These are phyloP conservation scores for Acanthamoeba sp. DNA, from an alignment of 208 protist species.

Conservation along the genomic window DNA sequence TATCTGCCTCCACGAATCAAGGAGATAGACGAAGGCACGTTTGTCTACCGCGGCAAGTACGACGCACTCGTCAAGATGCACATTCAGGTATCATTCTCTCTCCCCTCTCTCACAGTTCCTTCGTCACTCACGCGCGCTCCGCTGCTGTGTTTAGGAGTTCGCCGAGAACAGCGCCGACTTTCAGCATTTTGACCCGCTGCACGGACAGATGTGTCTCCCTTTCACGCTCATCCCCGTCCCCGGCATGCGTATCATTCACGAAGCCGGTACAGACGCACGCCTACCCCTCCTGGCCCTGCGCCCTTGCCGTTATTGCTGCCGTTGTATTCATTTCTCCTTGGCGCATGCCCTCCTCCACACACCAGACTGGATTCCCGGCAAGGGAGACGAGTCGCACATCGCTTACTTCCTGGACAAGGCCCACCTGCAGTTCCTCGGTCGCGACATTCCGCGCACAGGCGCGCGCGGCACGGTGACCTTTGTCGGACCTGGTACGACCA, in stretches of 20 bases:
- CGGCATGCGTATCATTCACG: conserved; percentile 58
- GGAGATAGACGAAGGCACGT: conserved; percentile 69
- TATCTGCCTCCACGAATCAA: conserved; percentile 10
- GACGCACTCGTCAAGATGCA: conserved; percentile 7
- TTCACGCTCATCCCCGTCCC: conserved; percentile 20
- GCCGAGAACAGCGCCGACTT: conserved; percentile 75
- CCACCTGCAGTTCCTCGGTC: conserved; percentile 45
- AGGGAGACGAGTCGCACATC: conserved; percentile 17
- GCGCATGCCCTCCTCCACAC: background rate
- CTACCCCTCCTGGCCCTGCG: background rate
- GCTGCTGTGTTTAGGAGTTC: conserved; percentile 42
- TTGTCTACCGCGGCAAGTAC: conserved; percentile 55
- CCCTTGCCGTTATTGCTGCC: background rate
- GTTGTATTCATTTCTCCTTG: too few relatives aligned
- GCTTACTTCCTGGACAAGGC: conserved; percentile 75
- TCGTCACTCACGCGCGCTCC: background rate
- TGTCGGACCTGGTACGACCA: conserved; percentile 55
- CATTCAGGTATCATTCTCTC: background rate
- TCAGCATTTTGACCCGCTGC: conserved; percentile 59
- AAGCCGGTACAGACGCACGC: background rate
- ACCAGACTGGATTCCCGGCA: conserved; percentile 19
- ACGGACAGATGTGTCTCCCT: conserved; percentile 36
- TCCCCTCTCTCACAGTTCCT: background rate
- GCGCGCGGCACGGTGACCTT: conserved; percentile 53
- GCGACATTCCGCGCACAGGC: conserved; percentile 36